Percentiles rank a stretch among this genome's conserved stretches.
These are phyloP conservation scores for Phytophthora pluvialis DNA, from an alignment of 352 stramenopile species.

Conservation along the genomic window DNA sequence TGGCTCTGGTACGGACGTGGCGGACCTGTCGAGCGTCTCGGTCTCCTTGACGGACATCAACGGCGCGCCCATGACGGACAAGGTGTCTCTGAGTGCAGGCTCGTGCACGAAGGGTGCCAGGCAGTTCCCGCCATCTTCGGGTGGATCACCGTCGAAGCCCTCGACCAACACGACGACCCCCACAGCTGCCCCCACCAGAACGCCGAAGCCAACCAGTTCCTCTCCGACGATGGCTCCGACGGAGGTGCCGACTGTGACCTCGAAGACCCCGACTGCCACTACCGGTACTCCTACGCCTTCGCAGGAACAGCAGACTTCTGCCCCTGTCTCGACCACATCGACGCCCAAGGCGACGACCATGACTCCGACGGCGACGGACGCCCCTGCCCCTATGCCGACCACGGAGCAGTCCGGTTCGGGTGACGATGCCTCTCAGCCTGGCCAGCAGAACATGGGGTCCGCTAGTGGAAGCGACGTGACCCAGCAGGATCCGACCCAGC, in stretches of 20 bases:
- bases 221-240: conserved; percentile 9
- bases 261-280: conserved; percentile 8
- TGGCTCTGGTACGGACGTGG: conserved; percentile 34
- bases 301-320: conserved; percentile 11
- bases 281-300: background rate
- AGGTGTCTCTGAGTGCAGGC: conserved; percentile 45
- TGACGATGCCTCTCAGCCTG: conserved; percentile 10
- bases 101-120: conserved; percentile 43
- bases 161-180: conserved; percentile 13
- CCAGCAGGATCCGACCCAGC: conserved; percentile 9
- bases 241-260: conserved; percentile 1
- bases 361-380: background rate
- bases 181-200: background rate
- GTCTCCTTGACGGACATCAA: conserved; percentile 54
- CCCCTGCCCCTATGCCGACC: conserved; percentile 1
- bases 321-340: conserved; percentile 6
- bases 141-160: conserved; percentile 10
- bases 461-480: background rate
- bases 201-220: background rate
- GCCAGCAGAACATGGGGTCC: conserved; percentile 5
- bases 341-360: conserved; percentile 2
- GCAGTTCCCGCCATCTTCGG: conserved; percentile 42
- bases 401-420: conserved; percentile 8
- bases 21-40: conserved; percentile 41
- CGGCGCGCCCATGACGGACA: conserved; percentile 52